Evolutionary conservation across 2,329 filamentous ascomycete genomes (phyloP).

Genomic region (Diaporthe citrichinensis): DNA sequence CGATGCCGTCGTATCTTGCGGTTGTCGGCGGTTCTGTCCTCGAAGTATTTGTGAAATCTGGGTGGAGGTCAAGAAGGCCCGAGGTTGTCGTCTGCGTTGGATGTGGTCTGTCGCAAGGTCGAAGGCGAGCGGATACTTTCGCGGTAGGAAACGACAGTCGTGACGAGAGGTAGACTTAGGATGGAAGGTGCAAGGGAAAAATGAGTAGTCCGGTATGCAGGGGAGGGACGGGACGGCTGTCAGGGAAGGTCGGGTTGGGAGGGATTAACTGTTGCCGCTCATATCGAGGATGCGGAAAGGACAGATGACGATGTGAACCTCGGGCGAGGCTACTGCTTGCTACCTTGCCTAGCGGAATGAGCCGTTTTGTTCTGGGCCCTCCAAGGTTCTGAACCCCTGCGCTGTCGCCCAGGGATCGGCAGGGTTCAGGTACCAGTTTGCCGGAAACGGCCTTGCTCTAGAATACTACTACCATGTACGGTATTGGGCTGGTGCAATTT

Average conservation of each 20-base stretch:
- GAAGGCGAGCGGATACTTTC: neutral
- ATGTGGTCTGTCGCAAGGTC: neutral
- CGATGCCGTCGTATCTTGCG: neutral
- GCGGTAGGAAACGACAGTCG: neutral
- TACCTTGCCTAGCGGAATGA: slow-evolving; percentile 15
- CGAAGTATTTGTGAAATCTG: neutral
- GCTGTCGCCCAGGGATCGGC: neutral
- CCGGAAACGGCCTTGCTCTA: slow-evolving; percentile 2
- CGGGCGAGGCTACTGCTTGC: slow-evolving; percentile 19
- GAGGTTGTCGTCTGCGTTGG: slow-evolving; percentile 5
- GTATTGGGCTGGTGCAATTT: neutral
- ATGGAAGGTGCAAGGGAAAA: neutral
- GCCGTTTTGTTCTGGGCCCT: slow-evolving; percentile 5
- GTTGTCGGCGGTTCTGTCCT: neutral
- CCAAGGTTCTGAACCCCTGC: slow-evolving; percentile 14
- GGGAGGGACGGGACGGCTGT: neutral
- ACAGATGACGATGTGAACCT: slow-evolving; percentile 36
- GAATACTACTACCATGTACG: neutral
- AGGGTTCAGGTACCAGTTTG: slow-evolving; percentile 24
- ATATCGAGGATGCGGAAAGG: slow-evolving; percentile 17
- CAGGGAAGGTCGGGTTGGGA: neutral
- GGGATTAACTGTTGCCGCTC: neutral
- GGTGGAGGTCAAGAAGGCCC: neutral
- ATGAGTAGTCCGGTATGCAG: neutral
- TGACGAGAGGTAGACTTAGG: neutral